Base-by-base conservation (phyloP, 2,329 filamentous ascomycete genomes). In the Cercospora canescens region DNA sequence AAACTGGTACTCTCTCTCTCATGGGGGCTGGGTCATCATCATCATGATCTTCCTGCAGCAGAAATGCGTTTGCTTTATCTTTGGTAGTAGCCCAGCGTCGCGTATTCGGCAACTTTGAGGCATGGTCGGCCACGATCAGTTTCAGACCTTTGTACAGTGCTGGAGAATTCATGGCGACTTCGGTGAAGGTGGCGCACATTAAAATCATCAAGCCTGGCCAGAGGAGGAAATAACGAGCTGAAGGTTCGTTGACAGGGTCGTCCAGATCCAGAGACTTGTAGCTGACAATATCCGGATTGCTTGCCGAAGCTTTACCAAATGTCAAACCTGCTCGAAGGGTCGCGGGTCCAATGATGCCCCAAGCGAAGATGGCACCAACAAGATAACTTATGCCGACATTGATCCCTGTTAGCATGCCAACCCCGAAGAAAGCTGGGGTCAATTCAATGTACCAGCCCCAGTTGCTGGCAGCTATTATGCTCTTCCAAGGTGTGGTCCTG, bases 361-460 rank as follows among this genome's bases (percentile, higher is more conserved):
- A 87, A 45, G 85, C 85, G 26, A 85, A 73, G 57, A 87, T 77
- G 16, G 83, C 82, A 18, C 86, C 86, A 16, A 73, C 78, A 65
- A 84, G 85, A 81, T 86, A 87, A 8, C 86, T 88, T 63, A 86
- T 71, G n/a, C 85, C 83, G 18, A 84, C 81, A 73, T 87, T 87
- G 66, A 86, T 76, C 65, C 85, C 85, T 69, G 86, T 84, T 34
- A 87, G 80, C 76, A 87, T 85, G 57, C 85, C 85, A 45, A 81
- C 82, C 1, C 86, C 86, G 68, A 88, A 86, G 76, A 88, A 88
- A 34, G 86, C 86, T 0, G 86, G 86, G 0, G 86, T 88, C 67
- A 82, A 82, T 69, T 88, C 86, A 48, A 87, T 78, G 69, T 85
- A 81, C 86, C 86, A 88, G 6, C 85, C 84, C 86, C 86, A 88